Evolutionary conservation across 768 basidiomycete species (phyloP).

Genomic region (Neoboletus magnificus): DNA sequence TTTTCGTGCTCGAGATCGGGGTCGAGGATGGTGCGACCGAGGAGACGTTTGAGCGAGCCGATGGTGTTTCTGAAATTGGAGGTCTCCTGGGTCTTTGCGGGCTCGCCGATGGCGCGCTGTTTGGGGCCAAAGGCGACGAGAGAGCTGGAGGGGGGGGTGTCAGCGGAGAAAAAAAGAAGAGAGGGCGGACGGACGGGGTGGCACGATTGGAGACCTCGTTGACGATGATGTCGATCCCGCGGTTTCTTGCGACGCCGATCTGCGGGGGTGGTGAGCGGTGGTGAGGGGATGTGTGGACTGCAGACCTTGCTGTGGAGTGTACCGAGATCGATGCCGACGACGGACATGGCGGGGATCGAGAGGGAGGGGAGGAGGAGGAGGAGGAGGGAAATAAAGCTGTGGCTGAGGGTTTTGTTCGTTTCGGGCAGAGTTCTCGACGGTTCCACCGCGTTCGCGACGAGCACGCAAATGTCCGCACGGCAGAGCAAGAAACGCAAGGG

Average conservation of each 20-base stretch:
- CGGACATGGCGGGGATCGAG: constrained; percentile 58
- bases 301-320: constrained; percentile 81
- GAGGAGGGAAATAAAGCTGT: background rate
- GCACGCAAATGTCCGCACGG: constrained; percentile 47
- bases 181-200: constrained; percentile 70
- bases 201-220: constrained; percentile 98
- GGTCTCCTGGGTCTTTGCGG: constrained; percentile 96
- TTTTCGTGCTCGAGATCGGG: constrained; percentile 84
- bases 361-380: background rate
- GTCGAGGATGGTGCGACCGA: constrained; percentile 79
- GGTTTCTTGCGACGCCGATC: constrained; percentile 94
- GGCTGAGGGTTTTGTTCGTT: constrained; percentile 23
- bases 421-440: constrained; percentile 23
- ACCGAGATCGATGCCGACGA: constrained; percentile 95
- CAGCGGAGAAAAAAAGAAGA: background rate
- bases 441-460: constrained; percentile 26
- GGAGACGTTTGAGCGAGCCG: constrained; percentile 86
- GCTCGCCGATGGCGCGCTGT: constrained; percentile 87
- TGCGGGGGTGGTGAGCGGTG: constrained; percentile 22
- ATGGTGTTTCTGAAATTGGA: constrained; percentile 98
- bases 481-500: constrained; percentile 64
- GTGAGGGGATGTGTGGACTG: constrained; percentile 1
- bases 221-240: constrained; percentile 97
- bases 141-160: constrained; percentile 57
- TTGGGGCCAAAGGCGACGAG: constrained; percentile 92